phyloP scores from a whole-genome alignment of 1,139 yeast genomes.

The Yamadazyma aaseri region DNA sequence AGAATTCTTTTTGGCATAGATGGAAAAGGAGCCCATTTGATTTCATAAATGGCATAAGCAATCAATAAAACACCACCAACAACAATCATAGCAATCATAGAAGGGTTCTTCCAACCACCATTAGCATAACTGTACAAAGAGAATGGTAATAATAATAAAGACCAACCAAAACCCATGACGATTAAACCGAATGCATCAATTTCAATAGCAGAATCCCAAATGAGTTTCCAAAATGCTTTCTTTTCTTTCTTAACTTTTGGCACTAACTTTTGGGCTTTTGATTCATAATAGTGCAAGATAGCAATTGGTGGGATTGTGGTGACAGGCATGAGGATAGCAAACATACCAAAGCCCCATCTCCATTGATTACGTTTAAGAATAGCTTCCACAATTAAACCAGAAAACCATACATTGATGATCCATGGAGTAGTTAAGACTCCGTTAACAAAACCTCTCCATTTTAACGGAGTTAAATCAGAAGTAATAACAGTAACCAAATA shows the following conservation, averaged over 20 bases:
- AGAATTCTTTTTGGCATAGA: constrained; percentile 30
- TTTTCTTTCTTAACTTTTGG: constrained; percentile 5
- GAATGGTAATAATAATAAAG: constrained; percentile 32
- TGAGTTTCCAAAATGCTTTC: constrained; percentile 3
- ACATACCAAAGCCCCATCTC: constrained; percentile 45
- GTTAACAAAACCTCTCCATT: constrained; percentile 29
- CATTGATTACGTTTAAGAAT: constrained; percentile 25
- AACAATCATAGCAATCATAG: constrained; percentile 35
- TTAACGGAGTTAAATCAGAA: constrained; percentile 33
- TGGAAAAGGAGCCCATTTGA: constrained; percentile 28
- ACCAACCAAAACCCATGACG: constrained; percentile 34
- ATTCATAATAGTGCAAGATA: constrained; percentile 26
- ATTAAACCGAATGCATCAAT: constrained; percentile 33
- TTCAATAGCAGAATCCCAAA: constrained; percentile 15
- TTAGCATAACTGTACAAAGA: constrained; percentile 26
- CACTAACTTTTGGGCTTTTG: constrained; percentile 14
- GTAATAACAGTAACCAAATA: constrained; percentile 20
- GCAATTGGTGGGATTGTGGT: constrained; percentile 26
- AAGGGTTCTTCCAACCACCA: constrained; percentile 31
- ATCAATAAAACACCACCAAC: constrained; percentile 31
- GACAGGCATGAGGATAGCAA: constrained; percentile 33
- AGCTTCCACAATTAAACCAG: constrained; percentile 29
- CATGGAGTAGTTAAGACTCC: constrained; percentile 27
- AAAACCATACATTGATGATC: constrained; percentile 30
- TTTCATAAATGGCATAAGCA: constrained; percentile 23